Percentiles rank a stretch among this genome's conserved stretches.
These are phyloP conservation scores for Cucurbita maxima DNA, from an alignment of 306 rosid genomes.

Conservation along the genomic window DNA sequence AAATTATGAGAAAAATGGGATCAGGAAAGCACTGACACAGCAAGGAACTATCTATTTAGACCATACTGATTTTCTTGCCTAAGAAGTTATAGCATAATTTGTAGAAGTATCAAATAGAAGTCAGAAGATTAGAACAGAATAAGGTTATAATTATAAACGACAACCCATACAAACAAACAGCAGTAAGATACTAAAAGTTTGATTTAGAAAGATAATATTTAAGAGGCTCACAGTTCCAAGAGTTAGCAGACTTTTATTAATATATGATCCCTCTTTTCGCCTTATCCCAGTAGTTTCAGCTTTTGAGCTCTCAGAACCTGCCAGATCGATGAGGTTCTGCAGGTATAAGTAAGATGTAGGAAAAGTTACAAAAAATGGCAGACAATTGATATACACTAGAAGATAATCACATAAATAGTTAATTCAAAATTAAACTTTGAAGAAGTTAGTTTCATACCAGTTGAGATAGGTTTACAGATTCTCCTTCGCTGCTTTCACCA, in stretches of 20 bases:
- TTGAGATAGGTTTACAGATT: constrained; percentile 83
- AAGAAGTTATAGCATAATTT: not conserved
- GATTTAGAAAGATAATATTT: constrained; percentile 12
- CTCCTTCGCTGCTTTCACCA: constrained; percentile 85
- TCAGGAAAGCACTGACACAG: too few species aligned
- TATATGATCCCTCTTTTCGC: constrained; percentile 96
- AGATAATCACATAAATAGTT: constrained; percentile 10
- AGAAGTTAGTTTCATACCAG: constrained; percentile 34
- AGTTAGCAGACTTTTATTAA: constrained; percentile 90
- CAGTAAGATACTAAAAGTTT: not conserved
- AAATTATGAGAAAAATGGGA: too few species aligned
- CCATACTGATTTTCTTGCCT: not conserved
- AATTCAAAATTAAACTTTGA: not conserved
- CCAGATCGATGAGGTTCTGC: constrained; percentile 99
- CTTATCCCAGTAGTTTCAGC: constrained; percentile 97
- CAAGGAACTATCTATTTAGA: too few species aligned
- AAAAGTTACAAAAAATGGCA: constrained; percentile 17
- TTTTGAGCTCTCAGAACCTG: constrained; percentile 99
- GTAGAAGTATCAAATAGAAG: not conserved
- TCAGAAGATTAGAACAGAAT: not conserved
- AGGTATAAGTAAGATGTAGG: constrained; percentile 38
- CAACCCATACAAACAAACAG: not conserved
- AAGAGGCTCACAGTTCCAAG: constrained; percentile 93
- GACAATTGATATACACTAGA: constrained; percentile 9
- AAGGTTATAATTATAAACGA: not conserved